A percentile compares a stretch with the other conserved stretches of the same genome.
Conservation (phyloP, 164 flowering plant genomes). For the Sedum album region DNA sequence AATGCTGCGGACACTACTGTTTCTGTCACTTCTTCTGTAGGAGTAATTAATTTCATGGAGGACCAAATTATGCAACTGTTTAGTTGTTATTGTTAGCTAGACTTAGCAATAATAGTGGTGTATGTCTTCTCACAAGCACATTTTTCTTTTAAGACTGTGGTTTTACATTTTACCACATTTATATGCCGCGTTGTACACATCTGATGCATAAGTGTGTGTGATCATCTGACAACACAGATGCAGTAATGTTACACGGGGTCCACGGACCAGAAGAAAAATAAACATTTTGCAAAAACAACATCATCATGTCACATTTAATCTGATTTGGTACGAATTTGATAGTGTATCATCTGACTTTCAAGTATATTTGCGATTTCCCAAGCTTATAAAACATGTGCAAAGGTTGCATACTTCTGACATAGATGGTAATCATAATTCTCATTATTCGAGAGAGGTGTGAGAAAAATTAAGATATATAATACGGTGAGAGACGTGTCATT, state of each 20-base stretch:
- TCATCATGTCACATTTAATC: too few species aligned
- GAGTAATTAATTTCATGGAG: neutral
- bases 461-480: too few species aligned
- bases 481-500: too few species aligned
- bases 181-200: neutral
- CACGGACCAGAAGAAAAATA: neutral
- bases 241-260: neutral
- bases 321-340: too few species aligned
- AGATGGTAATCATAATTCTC: too few species aligned
- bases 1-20: neutral
- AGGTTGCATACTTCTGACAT: too few species aligned
- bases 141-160: neutral
- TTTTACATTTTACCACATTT: neutral
- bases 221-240: neutral
- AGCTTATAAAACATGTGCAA: too few species aligned
- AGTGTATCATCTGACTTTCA: too few species aligned
- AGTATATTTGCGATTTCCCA: too few species aligned
- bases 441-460: too few species aligned
- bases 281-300: too few species aligned
- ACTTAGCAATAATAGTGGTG: neutral
- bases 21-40: neutral
- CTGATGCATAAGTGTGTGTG: neutral
- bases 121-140: neutral
- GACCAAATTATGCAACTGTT: neutral
- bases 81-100: neutral